Conservation (phyloP, 1,284 basidiomycete species). For the Pyrrhoderma lamaoense region DNA sequence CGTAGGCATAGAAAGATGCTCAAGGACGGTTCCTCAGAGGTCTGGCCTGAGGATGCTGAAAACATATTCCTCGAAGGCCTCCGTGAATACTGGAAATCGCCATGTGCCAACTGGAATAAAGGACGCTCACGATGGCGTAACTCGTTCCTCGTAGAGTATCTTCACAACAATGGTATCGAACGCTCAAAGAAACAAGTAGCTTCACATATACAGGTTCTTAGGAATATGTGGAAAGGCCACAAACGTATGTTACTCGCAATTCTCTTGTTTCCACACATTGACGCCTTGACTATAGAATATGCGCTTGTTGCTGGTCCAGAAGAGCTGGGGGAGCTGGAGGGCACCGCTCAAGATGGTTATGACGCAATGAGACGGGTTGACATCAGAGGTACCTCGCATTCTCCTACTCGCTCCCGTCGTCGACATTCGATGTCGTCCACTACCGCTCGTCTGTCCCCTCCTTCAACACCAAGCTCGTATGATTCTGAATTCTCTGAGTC, state of each 20-base stretch:
- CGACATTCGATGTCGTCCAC: conserved; percentile 7
- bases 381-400: conserved; percentile 3
- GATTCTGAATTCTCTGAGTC: conserved; percentile 11
- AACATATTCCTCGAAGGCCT: conserved; percentile 72
- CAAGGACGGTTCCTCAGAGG: conserved; percentile 73
- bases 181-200: conserved; percentile 79
- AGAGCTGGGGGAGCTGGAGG: conserved; percentile 39
- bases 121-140: conserved; percentile 75
- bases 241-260: conserved; percentile 44
- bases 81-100: conserved; percentile 67
- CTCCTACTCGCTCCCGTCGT: conserved; percentile 19
- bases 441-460: conserved; percentile 13
- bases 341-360: conserved; percentile 8
- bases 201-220: conserved; percentile 72
- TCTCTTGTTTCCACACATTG: neutral
- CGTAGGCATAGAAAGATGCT: conserved; percentile 76
- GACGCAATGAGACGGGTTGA: conserved; percentile 20
- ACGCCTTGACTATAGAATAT: conserved; percentile 36
- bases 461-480: conserved; percentile 15
- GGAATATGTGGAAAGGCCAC: conserved; percentile 81
- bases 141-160: conserved; percentile 73
- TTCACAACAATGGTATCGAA: conserved; percentile 55
- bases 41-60: conserved; percentile 73
- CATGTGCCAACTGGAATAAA: conserved; percentile 68
- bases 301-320: conserved; percentile 67